Evolutionary conservation across 441 rosid species (phyloP), one percentile per base, ranked within the genome.

Genomic region (Adansonia grandidieri): DNA sequence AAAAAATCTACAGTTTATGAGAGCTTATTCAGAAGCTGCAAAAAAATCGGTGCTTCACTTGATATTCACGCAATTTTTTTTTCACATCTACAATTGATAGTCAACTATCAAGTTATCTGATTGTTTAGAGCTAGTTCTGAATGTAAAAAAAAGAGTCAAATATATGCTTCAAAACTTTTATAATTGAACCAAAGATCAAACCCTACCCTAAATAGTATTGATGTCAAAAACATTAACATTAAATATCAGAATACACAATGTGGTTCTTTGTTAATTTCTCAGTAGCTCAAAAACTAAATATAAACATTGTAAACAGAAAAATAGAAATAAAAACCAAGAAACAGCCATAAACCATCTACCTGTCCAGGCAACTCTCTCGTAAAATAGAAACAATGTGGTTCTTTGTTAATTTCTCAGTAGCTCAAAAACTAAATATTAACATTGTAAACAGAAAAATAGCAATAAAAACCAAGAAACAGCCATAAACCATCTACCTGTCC

Each of bases 321-420:
- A 10, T 13, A 78, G 17, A 28, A 62, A 72, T 45, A 13, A 13
- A 20, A 60, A 4, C 42, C 70, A 53, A 54, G 11, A 10, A 69
- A 17, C 65, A 70, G 53, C 2, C 71, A 64, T 47, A 2, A 15
- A n/a, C 6, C 1, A 0, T 6, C 44, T 73, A 93, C 99, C 98
- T 87, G 93, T 70, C 87, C 89, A 1, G 98, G 99, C 87, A 96
- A 82, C 77, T 94, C 99, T 71, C 99, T 90, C 79, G 83, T 90
- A 32, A 96, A 88, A 51, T n/a, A n/a, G n/a, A n/a, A 4, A 10
- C 42, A 61, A 24, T 61, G 4, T 32, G 11, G 13, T 47, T 22
- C 32, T n/a, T 13, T 44, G 58, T 53, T 32, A 65, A 22, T 14
- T 6, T 65, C 15, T 40, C n/a, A 2, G n/a, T 0, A 15, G 48